phyloP scores from a whole-genome alignment of 176 grass and related monocot genomes.

The Eragrostis curvula region DNA sequence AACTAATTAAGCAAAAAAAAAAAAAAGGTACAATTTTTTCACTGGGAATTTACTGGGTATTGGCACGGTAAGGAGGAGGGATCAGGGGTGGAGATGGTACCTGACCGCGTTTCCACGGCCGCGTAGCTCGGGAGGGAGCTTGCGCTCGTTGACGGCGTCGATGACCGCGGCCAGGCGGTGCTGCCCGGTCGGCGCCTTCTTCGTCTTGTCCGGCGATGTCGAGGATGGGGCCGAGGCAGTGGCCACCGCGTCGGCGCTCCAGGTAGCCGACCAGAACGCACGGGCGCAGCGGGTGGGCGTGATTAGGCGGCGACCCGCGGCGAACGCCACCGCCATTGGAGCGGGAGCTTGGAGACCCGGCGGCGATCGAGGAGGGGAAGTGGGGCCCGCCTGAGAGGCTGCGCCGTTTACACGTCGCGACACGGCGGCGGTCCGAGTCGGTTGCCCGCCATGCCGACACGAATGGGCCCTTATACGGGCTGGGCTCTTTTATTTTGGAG shows the following conservation, averaged over 20 bases:
- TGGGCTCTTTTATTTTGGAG: no score
- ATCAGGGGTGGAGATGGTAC: conserved; percentile 2
- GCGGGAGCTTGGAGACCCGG: not conserved
- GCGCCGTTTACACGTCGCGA: no score
- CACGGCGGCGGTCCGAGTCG: no score
- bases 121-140: conserved; percentile 76
- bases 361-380: no score
- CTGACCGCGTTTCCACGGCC: conserved; percentile 68
- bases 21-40: no score
- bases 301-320: conserved; percentile 35
- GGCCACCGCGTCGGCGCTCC: conserved; percentile 20
- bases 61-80: not conserved
- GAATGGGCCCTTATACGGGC: no score
- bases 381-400: no score
- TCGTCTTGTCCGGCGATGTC: conserved; percentile 36
- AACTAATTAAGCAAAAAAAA: no score
- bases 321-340: conserved; percentile 41
- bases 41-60: no score
- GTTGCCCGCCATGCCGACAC: no score
- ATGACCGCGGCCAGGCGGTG: conserved; percentile 68
- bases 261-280: conserved; percentile 53
- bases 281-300: conserved; percentile 1
- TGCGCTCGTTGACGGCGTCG: conserved; percentile 79
- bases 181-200: conserved; percentile 46
- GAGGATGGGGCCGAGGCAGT: conserved; percentile 23